A percentile compares a stretch with the other conserved stretches of the same genome.
phyloP scores from a whole-genome alignment of 768 basidiomycete genomes.

The Pulveroboletus sp. region DNA sequence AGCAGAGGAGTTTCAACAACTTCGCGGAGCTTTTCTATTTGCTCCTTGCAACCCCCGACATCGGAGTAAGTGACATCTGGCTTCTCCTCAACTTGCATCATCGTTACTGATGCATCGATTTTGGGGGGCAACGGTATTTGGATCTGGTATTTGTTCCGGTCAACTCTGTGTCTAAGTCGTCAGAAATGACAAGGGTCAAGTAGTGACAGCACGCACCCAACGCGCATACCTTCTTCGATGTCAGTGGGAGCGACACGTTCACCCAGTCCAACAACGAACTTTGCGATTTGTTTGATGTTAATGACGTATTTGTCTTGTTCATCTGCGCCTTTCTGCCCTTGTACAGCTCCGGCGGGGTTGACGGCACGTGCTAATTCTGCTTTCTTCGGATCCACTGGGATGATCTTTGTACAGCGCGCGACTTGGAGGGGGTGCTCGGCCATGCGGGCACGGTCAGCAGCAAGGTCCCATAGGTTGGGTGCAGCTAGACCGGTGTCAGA shows the following conservation, averaged over 20 bases:
- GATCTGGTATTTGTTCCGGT: conserved; percentile 96
- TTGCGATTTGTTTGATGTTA: conserved; percentile 99
- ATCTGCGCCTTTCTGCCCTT: conserved; percentile 94
- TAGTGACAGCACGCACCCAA: conserved; percentile 64
- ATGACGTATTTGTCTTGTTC: conserved; percentile 99
- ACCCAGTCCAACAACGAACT: conserved; percentile 96
- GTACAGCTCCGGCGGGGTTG: conserved; percentile 69
- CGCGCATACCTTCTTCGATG: conserved; percentile 99
- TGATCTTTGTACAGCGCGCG: conserved; percentile 98
- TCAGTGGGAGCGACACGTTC: conserved; percentile 97
- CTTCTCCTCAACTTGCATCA: conserved; percentile 99
- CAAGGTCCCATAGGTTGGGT: conserved; percentile 96
- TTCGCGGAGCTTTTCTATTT: conserved; percentile 97
- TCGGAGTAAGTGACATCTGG: conserved; percentile 98
- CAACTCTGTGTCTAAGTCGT: conserved; percentile 55
- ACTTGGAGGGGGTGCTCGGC: conserved; percentile 92
- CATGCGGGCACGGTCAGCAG: conserved; percentile 90
- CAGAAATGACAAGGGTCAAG: not conserved
- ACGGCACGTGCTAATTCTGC: conserved; percentile 77
- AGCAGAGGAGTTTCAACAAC: conserved; percentile 96
- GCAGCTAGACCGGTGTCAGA: conserved; percentile 96
- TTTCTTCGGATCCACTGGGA: conserved; percentile 70
- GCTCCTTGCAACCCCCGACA: conserved; percentile 97
- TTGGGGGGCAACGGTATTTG: conserved; percentile 98
- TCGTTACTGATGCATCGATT: conserved; percentile 98